Base-by-base conservation (phyloP, 2,329 filamentous ascomycete genomes). In the Zasmidium angulare region DNA sequence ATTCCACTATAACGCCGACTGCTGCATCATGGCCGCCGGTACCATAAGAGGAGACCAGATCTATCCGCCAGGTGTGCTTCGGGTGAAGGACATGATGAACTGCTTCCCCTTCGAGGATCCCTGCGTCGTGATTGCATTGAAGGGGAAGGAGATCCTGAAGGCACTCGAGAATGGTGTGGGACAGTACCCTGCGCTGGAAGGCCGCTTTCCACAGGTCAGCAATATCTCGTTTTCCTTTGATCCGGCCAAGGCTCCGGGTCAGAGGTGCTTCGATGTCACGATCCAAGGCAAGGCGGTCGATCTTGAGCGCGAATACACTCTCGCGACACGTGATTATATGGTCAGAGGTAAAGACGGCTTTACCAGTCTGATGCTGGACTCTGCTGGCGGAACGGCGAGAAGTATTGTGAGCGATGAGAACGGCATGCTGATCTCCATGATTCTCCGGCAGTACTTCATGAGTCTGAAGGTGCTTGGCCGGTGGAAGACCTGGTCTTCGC, bases 391-490 rank as follows among this genome's bases (percentile, higher is more conserved):
- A 17, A 77, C 83, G 2, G 89, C 88, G 1, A 86, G 91, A 66
- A 90, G 93, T 71, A 77, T 96, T 17, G 87, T 96, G 3, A 87
- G 86, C 26, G 91, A 96, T 69, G 92, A 97, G 72, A 93, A 90
- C 66, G 93, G 92, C 2, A 87, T 96, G 17, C 81, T 96, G 57
- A 90, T 96, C 68, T 92, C 89, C 51, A 90, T 89, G 70, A 87
- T 97, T 73, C 81, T 97, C 20, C 86, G 92, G 12, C 92, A 96
- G 72, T 96, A 96, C 75, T 96, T 96, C 75, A 89, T 96, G 83
- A 89, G 87, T 6, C 81, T 96, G 47, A 90, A 90, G 57, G 88
- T 93, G 0, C 77, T 96, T 23, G 90, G 91, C 19, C 85, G 86
- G 68, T 96, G 92, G 92, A 86, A 84, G 60, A 82, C 86, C 59